Evolutionary conservation across 164 flowering plant species (phyloP).

Genomic region (Annona squamosa): DNA sequence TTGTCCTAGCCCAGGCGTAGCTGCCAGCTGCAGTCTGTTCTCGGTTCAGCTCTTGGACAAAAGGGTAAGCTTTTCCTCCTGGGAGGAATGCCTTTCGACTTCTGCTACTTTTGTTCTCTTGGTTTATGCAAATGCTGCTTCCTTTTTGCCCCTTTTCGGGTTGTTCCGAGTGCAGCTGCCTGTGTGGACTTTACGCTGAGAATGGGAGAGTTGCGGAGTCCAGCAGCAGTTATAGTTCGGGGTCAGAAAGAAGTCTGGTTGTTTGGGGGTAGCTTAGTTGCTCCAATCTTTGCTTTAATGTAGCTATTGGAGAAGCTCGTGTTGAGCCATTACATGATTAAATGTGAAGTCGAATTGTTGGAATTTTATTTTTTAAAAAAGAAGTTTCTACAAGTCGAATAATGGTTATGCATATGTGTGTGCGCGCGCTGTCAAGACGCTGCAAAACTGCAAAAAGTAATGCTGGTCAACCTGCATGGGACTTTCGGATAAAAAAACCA

Average conservation of each 20-base stretch:
- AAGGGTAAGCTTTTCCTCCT: background rate
- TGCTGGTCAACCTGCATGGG: too few relatives aligned
- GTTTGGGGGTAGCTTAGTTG: background rate
- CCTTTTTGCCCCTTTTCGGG: background rate
- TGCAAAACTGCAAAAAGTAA: too few relatives aligned
- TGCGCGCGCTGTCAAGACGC: too few relatives aligned
- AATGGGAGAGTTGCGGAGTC: too few relatives aligned
- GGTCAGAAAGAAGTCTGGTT: too few relatives aligned
- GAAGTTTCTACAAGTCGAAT: too few relatives aligned
- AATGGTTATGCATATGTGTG: too few relatives aligned
- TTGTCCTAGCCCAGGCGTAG: conserved; percentile 1
- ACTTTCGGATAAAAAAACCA: too few relatives aligned
- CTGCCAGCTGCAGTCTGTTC: background rate
- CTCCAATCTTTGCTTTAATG: background rate
- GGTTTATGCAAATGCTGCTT: background rate
- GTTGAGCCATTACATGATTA: too few relatives aligned
- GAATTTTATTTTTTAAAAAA: too few relatives aligned
- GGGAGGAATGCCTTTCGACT: background rate
- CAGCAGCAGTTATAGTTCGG: too few relatives aligned
- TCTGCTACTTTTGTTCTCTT: background rate
- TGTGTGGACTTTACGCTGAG: background rate
- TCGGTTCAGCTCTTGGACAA: background rate
- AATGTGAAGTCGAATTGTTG: too few relatives aligned
- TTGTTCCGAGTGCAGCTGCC: background rate
- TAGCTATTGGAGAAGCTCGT: background rate